Evolutionary conservation across 768 basidiomycete species (phyloP), one percentile per base, ranked within the genome.

Genomic region (Boletus tylopilopsis): DNA sequence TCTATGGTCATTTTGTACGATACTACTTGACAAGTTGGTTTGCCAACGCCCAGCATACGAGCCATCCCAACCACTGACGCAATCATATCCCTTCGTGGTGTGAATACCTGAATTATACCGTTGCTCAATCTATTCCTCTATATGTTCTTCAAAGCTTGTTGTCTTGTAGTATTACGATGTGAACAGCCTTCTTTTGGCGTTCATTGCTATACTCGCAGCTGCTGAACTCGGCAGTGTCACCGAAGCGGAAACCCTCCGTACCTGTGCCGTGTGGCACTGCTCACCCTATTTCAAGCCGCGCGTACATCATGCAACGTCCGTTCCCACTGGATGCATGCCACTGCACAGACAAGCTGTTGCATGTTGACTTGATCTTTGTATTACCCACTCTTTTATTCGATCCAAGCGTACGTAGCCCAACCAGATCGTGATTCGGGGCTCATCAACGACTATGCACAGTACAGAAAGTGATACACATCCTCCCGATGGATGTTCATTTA

Each of bases 1-100:
- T 79, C 81, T 2, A 69, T 90, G 76, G 68, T 80, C 23, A 59
- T 89, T 30, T 70, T 81, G 71, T 68, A 68, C 18, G 67, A 68
- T 44, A 36, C 18, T 21, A 30, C 50, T 41, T 67, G 58, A 68
- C 4, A 33, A 5, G 36, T 32, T 24, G 24, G n/a, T 32, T 30
- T 37, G 51, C 34, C 39, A 15, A 24, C 37, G 21, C 12, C 22
- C 43, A 3, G 4, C 25, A 37, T 25, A 35, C 23, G 21, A 24
- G 19, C n/a, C n/a, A n/a, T n/a, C n/a, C n/a, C n/a, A n/a, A n/a
- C n/a, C n/a, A n/a, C n/a, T n/a, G n/a, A n/a, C n/a, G n/a, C n/a
- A n/a, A n/a, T n/a, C n/a, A n/a, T n/a, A n/a, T n/a, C n/a, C n/a
- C n/a, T n/a, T n/a, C n/a, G n/a, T n/a, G n/a, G n/a, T n/a, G n/a